Conservation (phyloP, 2,329 filamentous ascomycete species). For the Venturia nashicola region DNA sequence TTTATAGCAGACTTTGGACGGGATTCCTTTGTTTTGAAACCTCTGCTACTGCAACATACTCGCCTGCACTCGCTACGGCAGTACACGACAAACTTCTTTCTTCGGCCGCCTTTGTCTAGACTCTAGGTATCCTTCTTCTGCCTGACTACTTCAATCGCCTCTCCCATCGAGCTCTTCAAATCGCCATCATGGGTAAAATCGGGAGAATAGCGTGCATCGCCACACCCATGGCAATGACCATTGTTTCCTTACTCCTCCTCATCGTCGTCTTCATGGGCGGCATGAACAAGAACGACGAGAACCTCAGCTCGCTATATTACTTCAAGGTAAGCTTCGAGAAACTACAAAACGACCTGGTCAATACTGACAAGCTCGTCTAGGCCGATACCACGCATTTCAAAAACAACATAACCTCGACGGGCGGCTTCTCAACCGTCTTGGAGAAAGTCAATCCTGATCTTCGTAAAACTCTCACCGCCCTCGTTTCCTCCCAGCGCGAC, state of each 20-base stretch:
- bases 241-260: constrained; percentile 62
- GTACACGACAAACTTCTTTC: neutral
- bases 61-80: neutral
- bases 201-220: constrained; percentile 79
- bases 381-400: constrained; percentile 51
- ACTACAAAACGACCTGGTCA: neutral
- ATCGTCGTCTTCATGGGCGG: constrained; percentile 46
- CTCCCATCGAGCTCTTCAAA: neutral
- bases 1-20: neutral
- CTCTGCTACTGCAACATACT: neutral
- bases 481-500: constrained; percentile 24
- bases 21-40: neutral
- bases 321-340: constrained; percentile 41
- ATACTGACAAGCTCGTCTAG: constrained; percentile 17
- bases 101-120: neutral
- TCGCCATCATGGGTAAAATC: constrained; percentile 48
- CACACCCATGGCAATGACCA: constrained; percentile 70
- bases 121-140: too few species aligned
- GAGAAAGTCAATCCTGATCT: neutral
- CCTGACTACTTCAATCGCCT: neutral
- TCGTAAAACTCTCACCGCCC: constrained; percentile 25
- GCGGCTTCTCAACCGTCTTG: constrained; percentile 13
- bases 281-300: constrained; percentile 29
- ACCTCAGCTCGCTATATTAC: constrained; percentile 11
- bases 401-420: constrained; percentile 10